phyloP scores from a whole-genome alignment of 805 yeast species.

The Kuraishia borneana region DNA sequence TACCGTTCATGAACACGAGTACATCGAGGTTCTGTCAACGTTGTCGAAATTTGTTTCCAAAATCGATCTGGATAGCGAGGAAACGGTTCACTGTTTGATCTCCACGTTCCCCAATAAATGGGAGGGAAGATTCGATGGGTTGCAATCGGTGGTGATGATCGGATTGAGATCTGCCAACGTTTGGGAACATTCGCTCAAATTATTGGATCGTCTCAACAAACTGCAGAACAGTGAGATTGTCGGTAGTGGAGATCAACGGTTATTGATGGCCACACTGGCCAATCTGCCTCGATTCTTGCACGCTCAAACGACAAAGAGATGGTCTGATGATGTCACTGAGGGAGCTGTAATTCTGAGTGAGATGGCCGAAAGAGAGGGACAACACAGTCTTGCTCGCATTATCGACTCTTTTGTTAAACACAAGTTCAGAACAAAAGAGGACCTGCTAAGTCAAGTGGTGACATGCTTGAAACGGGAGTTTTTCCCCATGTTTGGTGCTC shows the following conservation, averaged over 20 bases:
- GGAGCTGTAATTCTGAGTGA: slow-evolving; percentile 47
- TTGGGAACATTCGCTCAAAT: slow-evolving; percentile 63
- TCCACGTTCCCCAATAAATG: slow-evolving; percentile 89
- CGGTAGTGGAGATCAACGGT: slow-evolving; percentile 57
- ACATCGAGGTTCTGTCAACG: slow-evolving; percentile 75
- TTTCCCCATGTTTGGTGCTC: slow-evolving; percentile 67
- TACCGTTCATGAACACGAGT: slow-evolving; percentile 88
- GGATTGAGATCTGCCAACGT: slow-evolving; percentile 80
- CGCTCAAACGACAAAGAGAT: slow-evolving; percentile 51
- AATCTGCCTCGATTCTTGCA: slow-evolving; percentile 80
- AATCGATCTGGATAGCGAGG: slow-evolving; percentile 77
- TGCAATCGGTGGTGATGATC: slow-evolving; percentile 66
- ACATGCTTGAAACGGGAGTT: slow-evolving; percentile 56
- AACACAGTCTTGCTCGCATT: slow-evolving; percentile 52
- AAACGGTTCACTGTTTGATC: slow-evolving; percentile 71
- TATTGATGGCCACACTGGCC: slow-evolving; percentile 62
- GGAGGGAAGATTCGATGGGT: slow-evolving; percentile 90
- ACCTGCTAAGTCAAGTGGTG: slow-evolving; percentile 74
- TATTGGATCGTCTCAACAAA: slow-evolving; percentile 60
- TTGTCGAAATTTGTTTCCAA: slow-evolving; percentile 75
- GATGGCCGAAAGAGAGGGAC: slow-evolving; percentile 47
- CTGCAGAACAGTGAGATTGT: slow-evolving; percentile 66
- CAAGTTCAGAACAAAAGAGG: slow-evolving; percentile 82
- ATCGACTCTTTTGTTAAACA: slow-evolving; percentile 66
- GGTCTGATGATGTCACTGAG: slow-evolving; percentile 35